Evolutionary conservation across 78 protist species (phyloP).

Genomic region (Salpingoeca rosetta): DNA sequence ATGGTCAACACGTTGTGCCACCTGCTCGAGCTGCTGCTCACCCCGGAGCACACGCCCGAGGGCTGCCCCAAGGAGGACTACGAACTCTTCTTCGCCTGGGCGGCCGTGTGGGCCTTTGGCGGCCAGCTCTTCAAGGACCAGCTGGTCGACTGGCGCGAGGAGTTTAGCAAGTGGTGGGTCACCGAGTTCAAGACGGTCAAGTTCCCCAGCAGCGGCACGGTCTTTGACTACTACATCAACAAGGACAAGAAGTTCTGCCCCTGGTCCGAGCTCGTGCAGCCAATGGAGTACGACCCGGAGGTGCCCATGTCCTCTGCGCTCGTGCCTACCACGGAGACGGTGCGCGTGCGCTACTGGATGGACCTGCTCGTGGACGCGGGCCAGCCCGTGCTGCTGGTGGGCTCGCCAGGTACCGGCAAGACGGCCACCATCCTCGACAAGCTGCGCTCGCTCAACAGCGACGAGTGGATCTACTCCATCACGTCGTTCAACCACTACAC

Average conservation of each 20-base stretch:
- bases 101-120: conserved; percentile 74
- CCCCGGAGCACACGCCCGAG: conserved; percentile 1
- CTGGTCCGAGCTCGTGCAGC: conserved; percentile 37
- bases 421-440: conserved; percentile 28
- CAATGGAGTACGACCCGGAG: conserved; percentile 31
- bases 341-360: conserved; percentile 21
- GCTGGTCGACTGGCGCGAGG: conserved; percentile 34
- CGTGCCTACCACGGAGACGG: conserved; percentile 46
- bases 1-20: conserved; percentile 52
- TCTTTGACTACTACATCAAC: conserved; percentile 60
- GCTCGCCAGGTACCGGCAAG: conserved; percentile 80
- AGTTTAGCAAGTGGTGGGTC: conserved; percentile 56
- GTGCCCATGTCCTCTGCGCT: conserved; percentile 4
- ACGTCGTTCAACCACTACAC: conserved; percentile 72
- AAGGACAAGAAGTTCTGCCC: conserved; percentile 5
- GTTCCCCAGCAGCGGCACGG: conserved; percentile 25
- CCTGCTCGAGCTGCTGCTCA: conserved; percentile 57
- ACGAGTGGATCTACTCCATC: background rate
- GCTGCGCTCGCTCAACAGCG: conserved; percentile 20
- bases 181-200: conserved; percentile 23
- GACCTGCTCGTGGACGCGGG: conserved; percentile 8
- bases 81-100: conserved; percentile 40
- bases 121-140: conserved; percentile 31
- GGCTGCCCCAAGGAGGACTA: conserved; percentile 24
- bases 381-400: conserved; percentile 59